Evolutionary conservation across 2,329 filamentous ascomycete genomes (phyloP), one percentile per base, ranked within the genome.

Genomic region (Purpureocillium takamizusanense): DNA sequence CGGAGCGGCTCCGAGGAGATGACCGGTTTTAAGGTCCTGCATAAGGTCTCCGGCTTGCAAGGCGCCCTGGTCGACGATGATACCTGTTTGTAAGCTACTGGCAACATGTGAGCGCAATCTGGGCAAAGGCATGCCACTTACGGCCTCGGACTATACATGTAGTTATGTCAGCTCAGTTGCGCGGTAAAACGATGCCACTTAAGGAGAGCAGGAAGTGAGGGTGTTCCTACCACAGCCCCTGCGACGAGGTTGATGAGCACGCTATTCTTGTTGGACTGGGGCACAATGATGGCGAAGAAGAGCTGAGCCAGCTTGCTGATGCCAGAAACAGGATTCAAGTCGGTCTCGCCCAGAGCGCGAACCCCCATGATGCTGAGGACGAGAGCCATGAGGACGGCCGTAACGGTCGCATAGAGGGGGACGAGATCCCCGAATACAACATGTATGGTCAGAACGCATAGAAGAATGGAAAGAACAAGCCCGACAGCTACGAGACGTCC

Each of bases 291-390:
- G 3, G 92, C 92, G 59, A 98, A 97, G 55, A 97, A 83, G 3
- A 98, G 76, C 60, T 98, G 92, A 0, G 92, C 94, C 3, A 98
- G 74, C 65, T 98, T 98, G 56, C 84, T 90, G 60, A 97, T 98
- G 27, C 92, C 92, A 1, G 86, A 94, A 3, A 97, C 92, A 0
- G 92, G 92, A 55, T 97, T 97, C 9, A 98, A 71, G 52, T 98
- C 92, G 5, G 92, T 97, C 66, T 97, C 78, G 9, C 79, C 79
- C 0, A 83, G 61, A 1, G 80, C 79, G 25, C 80, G 64, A 10
- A 83, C 80, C 4, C 79, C 80, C 78, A 83, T 83, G 38, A 92
- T 81, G 40, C 83, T 86, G 14, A 79, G 72, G 1, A 89, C 50
- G 17, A 98, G 76, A 0, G 92, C 87, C 59, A 97, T 81, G 21